Base-by-base conservation (phyloP, 2,329 filamentous ascomycete species). In the Penicillium sp. region DNA sequence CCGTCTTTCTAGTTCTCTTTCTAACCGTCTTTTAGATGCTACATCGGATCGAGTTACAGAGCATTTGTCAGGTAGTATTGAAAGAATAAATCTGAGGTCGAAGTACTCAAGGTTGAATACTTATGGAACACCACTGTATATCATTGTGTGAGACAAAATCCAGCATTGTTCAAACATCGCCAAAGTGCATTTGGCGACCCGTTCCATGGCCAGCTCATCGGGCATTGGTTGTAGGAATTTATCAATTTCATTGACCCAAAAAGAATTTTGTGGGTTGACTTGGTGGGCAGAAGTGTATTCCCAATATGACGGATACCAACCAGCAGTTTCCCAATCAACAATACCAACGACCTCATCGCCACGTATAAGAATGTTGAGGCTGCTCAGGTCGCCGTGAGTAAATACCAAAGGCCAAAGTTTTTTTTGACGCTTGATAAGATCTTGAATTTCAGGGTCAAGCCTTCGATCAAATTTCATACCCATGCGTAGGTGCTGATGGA, bases 301-400 rank as follows among this genome's bases (percentile, higher is more conserved):
- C 63, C 62, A 70, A 50, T 70, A 69, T 38, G 52, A 63, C 22
- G 61, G 67, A 61, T 67, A 71, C 67, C 64, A 70, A 29, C 69
- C 65, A 52, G 69, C 63, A 27, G 66, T 67, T 56, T 69, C 66
- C 67, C 62, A 70, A 48, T 70, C 64, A 57, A 71, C 52, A 27
- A 69, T 63, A 7, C 76, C 78, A 38, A 75, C 71, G 29, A 84
- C 63, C 5, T 72, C 62, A 49, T 77, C 72, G 5, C 69, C 74
- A 6, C 64, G 64, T 16, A 59, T 59, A 42, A 73, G 55, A 36
- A 72, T 68, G 38, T 74, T 71, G 3, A 69, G 62, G 9, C 66
- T 69, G 72, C 79, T 40, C 68, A 85, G 68, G 62, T 85, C 81
- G 3, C 76, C 76, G 67, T 84, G 81, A 1, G 80, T 80, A 55